phyloP scores from a whole-genome alignment of 2,329 filamentous ascomycete species.

The Paradendryphiella salina region DNA sequence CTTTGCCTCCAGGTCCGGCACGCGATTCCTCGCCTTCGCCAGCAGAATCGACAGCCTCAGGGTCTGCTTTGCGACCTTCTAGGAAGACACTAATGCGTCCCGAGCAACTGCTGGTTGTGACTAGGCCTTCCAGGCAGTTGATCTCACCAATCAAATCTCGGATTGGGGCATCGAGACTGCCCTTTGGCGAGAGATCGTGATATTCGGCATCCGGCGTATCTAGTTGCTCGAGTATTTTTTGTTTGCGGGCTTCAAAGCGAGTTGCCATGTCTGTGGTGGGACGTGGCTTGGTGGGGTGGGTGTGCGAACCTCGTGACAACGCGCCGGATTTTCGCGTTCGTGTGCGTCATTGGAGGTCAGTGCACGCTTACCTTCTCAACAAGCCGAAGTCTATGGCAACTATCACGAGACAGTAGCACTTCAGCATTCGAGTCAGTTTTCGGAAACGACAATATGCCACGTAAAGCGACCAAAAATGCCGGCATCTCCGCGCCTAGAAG shows the following conservation, averaged over 20 bases:
- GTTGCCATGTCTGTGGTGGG: conserved; percentile 27
- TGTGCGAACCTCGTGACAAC: conserved; percentile 25
- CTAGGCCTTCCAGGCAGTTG: conserved; percentile 73
- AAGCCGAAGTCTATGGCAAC: conserved; percentile 6
- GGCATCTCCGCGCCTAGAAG: conserved; percentile 27
- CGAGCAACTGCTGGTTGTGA: conserved; percentile 92
- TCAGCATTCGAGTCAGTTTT: background rate
- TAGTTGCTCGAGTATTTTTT: conserved; percentile 71
- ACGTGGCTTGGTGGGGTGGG: conserved; percentile 2
- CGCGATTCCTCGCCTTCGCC: conserved; percentile 37
- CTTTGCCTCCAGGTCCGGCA: conserved; percentile 78
- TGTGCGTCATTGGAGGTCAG: conserved; percentile 30
- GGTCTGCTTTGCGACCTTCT: conserved; percentile 66
- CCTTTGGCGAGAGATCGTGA: conserved; percentile 85
- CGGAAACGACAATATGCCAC: conserved; percentile 31
- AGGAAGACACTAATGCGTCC: conserved; percentile 86
- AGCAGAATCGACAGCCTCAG: conserved; percentile 1
- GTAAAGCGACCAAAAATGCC: conserved; percentile 29
- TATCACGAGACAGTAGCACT: conserved; percentile 1
- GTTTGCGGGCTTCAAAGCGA: conserved; percentile 62
- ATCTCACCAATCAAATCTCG: conserved; percentile 76
- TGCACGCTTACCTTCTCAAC: conserved; percentile 19
- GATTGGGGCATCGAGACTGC: conserved; percentile 79
- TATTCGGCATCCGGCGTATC: conserved; percentile 70
- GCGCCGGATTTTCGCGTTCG: conserved; percentile 24